Conservation (phyloP, 202 grass and related monocot species). For the Schoenoplectus triqueter region DNA sequence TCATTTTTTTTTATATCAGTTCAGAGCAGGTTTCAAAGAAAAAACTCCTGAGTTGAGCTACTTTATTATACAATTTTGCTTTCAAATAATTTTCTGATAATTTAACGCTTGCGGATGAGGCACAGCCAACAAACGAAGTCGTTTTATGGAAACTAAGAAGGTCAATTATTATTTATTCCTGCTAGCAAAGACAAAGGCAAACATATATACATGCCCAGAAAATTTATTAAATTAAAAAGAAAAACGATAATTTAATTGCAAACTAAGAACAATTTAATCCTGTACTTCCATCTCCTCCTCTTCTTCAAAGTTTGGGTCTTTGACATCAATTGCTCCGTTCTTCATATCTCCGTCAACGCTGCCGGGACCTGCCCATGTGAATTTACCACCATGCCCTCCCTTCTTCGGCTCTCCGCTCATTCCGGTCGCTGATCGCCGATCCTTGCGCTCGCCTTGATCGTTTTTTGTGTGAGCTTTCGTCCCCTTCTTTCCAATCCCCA, state of each 20-base stretch:
- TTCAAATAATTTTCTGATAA: background rate
- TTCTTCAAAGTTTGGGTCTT: slow-evolving; percentile 44
- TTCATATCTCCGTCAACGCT: slow-evolving; percentile 51
- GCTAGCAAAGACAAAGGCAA: background rate
- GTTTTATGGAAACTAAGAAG: background rate
- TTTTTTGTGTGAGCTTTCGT: slow-evolving; percentile 30
- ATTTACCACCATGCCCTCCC: slow-evolving; percentile 89
- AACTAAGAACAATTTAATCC: background rate
- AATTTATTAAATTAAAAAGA: slow-evolving; percentile 5
- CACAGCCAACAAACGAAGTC: background rate
- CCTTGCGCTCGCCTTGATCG: slow-evolving; percentile 50
- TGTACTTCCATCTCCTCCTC: background rate
- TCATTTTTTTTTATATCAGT: background rate
- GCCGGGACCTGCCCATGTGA: slow-evolving; percentile 82
- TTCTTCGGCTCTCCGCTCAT: slow-evolving; percentile 88
- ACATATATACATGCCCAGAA: slow-evolving; percentile 6
- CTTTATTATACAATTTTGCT: background rate
- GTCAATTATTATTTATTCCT: background rate
- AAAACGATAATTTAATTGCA: slow-evolving; percentile 17
- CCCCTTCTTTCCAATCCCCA: slow-evolving; percentile 31
- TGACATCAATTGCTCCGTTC: slow-evolving; percentile 37
- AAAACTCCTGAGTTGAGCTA: background rate
- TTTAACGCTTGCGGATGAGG: background rate
- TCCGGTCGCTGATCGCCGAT: slow-evolving; percentile 62
- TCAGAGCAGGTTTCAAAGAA: background rate